Evolutionary conservation across 2,329 filamentous ascomycete genomes (phyloP).

Genomic region (Xylaria sp.): DNA sequence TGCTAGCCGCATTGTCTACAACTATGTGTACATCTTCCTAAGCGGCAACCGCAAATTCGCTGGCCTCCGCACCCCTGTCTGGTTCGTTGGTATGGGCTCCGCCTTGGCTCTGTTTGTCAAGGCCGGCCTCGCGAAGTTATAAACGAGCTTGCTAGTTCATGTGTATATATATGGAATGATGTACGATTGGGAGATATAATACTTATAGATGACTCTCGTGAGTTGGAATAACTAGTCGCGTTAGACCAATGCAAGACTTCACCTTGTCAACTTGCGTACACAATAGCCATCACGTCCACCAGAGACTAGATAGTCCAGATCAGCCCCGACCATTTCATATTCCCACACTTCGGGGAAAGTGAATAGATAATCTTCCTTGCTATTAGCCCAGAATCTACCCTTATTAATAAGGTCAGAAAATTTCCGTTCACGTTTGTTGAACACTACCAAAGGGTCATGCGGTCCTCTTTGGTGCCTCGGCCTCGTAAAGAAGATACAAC

Average conservation of each 20-base stretch:
- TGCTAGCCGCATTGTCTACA: slow-evolving; percentile 45
- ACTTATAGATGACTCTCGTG: not conserved
- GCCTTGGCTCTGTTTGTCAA: slow-evolving; percentile 44
- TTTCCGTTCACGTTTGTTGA: slow-evolving; percentile 25
- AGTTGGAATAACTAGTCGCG: not conserved
- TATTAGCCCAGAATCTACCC: too few species aligned
- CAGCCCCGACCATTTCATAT: not conserved
- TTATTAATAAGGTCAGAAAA: slow-evolving; percentile 1
- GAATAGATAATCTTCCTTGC: too few species aligned
- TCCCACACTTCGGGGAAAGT: too few species aligned
- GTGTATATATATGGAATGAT: slow-evolving; percentile 2
- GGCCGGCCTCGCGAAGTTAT: slow-evolving; percentile 41
- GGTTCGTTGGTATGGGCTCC: slow-evolving; percentile 38
- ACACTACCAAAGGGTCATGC: too few species aligned
- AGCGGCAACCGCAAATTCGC: slow-evolving; percentile 42
- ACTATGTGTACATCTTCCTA: slow-evolving; percentile 47
- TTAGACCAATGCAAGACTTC: slow-evolving; percentile 12
- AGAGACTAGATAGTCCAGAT: slow-evolving; percentile 18
- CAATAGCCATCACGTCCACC: not conserved
- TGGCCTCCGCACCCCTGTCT: slow-evolving; percentile 41
- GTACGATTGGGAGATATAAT: slow-evolving; percentile 7
- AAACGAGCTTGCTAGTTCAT: slow-evolving; percentile 2
- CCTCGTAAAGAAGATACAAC: slow-evolving; percentile 19
- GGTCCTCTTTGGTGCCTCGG: fast-evolving
- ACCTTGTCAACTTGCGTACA: too few species aligned